Evolutionary conservation across 2,329 filamentous ascomycete species (phyloP).

Genomic region (Elsinoe batatas): DNA sequence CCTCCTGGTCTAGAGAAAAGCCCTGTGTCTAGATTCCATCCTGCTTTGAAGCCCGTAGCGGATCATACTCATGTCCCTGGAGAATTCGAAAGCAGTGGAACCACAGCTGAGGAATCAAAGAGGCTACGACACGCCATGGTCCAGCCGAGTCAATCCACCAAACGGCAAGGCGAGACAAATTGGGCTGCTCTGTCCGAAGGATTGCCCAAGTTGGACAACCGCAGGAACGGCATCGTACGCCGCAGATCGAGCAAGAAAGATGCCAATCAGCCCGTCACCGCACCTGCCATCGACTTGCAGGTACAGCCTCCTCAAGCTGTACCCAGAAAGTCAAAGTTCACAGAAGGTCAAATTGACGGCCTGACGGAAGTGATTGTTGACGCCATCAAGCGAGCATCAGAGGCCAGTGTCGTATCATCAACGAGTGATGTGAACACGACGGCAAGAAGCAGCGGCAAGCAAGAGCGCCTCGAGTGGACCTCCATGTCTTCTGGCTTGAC

Average conservation of each 20-base stretch:
- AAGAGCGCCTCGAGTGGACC: not conserved
- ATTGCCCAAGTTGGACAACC: not conserved
- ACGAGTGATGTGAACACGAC: not conserved
- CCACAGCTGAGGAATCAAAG: not conserved
- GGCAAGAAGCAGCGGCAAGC: not conserved
- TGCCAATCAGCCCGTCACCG: too few species aligned
- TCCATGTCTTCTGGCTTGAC: constrained; percentile 1
- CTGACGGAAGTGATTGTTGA: not conserved
- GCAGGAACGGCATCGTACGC: not conserved
- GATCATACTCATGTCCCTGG: not conserved
- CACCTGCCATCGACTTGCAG: too few species aligned
- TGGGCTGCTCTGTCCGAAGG: not conserved
- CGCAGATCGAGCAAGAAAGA: not conserved
- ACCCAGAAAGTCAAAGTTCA: not conserved
- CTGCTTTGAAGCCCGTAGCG: not conserved
- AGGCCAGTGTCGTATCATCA: not conserved
- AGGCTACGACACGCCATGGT: not conserved
- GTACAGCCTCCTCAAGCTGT: too few species aligned
- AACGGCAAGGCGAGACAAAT: not conserved
- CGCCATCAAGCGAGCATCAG: constrained; percentile 2
- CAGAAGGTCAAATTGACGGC: constrained; percentile 4
- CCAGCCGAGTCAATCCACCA: not conserved
- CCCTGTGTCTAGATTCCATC: not conserved
- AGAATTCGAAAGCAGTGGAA: not conserved
- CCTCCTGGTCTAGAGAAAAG: not conserved